These are phyloP conservation scores for Mycena albidolilacea DNA, from an alignment of 768 basidiomycete genomes.

Conservation along the genomic window DNA sequence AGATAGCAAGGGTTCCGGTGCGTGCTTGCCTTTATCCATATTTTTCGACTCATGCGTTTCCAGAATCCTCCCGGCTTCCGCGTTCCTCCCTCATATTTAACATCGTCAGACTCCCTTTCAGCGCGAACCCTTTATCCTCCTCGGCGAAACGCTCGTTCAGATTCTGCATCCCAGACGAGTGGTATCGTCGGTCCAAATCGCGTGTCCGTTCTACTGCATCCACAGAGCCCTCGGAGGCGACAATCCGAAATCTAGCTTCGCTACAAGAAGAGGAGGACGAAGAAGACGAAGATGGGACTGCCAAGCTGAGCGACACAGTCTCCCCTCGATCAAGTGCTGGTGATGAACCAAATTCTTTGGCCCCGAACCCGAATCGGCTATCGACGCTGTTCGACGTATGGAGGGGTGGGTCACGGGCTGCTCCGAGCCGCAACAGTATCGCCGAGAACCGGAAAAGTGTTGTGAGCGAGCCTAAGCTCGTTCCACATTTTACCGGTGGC, in stretches of 20 bases:
- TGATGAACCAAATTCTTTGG: conserved; percentile 17
- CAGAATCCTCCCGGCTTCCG: conserved; percentile 64
- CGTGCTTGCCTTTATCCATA: conserved; percentile 40
- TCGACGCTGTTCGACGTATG: conserved; percentile 77
- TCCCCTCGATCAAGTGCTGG: conserved; percentile 14
- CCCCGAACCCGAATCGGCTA: conserved; percentile 65
- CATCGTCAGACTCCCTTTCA: conserved; percentile 58
- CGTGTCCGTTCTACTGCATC: conserved; percentile 64
- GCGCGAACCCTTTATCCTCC: conserved; percentile 59
- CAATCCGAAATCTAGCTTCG: conserved; percentile 63
- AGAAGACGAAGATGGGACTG: conserved; percentile 71
- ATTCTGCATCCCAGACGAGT: conserved; percentile 84
- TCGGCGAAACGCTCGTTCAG: conserved; percentile 63
- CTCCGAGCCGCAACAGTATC: conserved; percentile 52
- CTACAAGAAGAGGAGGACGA: conserved; percentile 64
- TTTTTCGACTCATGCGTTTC: conserved; percentile 31
- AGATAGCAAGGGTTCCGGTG: conserved; percentile 69
- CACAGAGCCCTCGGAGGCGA: conserved; percentile 65
- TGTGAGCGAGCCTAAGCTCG: conserved; percentile 80
- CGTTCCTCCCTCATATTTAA: conserved; percentile 58
- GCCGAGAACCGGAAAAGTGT: conserved; percentile 65
- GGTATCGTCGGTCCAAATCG: conserved; percentile 81
- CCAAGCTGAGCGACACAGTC: conserved; percentile 56
- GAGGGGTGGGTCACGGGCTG: conserved; percentile 63
- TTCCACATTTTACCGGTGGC: conserved; percentile 62